Evolutionary conservation across 495 filamentous ascomycete genomes (phyloP).

Genomic region (Immersiella caudata): DNA sequence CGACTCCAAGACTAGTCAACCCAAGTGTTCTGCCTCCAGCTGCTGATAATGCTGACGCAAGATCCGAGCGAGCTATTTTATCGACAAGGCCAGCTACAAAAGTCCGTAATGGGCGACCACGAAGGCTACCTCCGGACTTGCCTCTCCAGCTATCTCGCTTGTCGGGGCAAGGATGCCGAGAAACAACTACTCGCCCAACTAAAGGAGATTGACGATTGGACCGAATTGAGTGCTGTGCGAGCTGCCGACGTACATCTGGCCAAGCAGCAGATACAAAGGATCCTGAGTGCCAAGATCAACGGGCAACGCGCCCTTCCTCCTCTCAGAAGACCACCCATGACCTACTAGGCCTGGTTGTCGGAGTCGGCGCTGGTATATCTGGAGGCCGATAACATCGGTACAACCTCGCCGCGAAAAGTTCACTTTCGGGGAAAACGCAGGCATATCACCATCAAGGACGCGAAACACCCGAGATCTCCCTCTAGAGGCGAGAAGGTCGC

Average conservation of each 20-base stretch:
- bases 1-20: neutral
- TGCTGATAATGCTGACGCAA: neutral
- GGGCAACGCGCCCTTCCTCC: neutral
- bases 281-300: constrained; percentile 1
- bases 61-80: neutral
- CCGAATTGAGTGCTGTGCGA: neutral
- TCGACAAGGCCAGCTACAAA: neutral
- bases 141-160: neutral
- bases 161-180: neutral
- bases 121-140: constrained; percentile 1
- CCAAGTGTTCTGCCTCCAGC: neutral
- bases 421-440: too few species aligned
- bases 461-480: neutral
- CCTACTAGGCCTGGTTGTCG: neutral
- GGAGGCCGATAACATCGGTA: neutral
- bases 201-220: neutral
- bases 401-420: neutral
- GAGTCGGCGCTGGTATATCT: neutral
- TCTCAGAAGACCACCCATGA: neutral
- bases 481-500: neutral
- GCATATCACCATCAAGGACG: neutral
- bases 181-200: neutral
- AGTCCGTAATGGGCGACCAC: neutral
- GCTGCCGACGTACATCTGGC: neutral
- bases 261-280: neutral